Base-by-base conservation (phyloP, 345 rosid genomes). In the Linum tenue region DNA sequence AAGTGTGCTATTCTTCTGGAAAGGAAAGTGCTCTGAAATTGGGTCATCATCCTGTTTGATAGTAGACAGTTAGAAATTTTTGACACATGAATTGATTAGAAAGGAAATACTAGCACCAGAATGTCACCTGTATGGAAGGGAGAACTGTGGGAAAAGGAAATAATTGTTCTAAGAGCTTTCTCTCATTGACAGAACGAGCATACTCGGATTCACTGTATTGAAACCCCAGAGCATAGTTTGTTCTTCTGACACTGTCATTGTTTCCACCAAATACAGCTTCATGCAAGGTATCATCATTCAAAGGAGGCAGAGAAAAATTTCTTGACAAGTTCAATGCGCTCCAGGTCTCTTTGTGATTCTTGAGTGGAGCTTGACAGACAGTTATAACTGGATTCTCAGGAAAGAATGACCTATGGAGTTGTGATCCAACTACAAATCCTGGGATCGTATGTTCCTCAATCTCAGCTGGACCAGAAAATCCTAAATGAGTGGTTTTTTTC, bases 61-160 rank as follows among this genome's bases (percentile, higher is more conserved):
- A 67, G 70, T 17, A 66, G 51, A 65, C 31, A 53, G 58, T 71
- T 43, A 48, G 14, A 12, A 48, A 48, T 15, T 48, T 48, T 7
- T 2, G 9, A 48, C 9, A 48, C 53, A 65, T 40, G 44, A 64
- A 73, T 55, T 43, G 60, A 37, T 31, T 37, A 53, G 37, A 6
- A 55, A 41, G 6, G 55, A 69, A 12, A 65, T 44, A 69, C 39
- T 63, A 71, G 60, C 36, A 55, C 56, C 69, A 51, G 36, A 66
- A 56, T 15, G 63, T 64, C 82, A 88, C 99, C 97, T 82, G 84
- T 62, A 81, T 80, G 42, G 83, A 78, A 76, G 96, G 99, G 81
- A 95, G 99, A 69, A 91, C 56, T 53, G 97, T 91, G 55, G 97
- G 99, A 74, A 85, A 89, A 59, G 95, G 96, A 77, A 95, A 91